These are phyloP conservation scores for Leishmania turanica DNA, from an alignment of 208 protist species.

Conservation along the genomic window DNA sequence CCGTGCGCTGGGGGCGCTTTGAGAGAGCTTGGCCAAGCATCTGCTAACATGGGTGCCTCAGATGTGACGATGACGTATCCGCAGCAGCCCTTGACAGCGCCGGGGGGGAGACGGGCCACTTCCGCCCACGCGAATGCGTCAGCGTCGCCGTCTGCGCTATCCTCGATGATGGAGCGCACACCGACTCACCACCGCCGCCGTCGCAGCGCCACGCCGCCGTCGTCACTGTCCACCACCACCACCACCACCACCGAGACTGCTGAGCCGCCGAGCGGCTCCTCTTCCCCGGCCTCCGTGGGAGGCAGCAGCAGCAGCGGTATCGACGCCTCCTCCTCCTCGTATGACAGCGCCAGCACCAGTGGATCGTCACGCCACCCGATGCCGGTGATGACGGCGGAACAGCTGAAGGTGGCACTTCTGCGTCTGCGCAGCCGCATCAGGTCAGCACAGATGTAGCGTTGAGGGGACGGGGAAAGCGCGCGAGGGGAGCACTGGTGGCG, in stretches of 20 bases:
- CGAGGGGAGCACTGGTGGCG: not conserved
- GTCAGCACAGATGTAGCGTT: conserved; percentile 16
- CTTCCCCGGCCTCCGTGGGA: conserved; percentile 10
- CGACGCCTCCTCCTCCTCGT: not conserved
- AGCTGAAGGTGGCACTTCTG: conserved; percentile 66
- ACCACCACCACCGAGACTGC: not conserved
- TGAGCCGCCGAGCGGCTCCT: conserved; percentile 14
- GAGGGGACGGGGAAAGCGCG: not conserved
- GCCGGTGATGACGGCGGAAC: conserved; percentile 73
- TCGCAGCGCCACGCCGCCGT: not conserved
- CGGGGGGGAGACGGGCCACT: not conserved
- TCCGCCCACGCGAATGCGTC: not conserved
- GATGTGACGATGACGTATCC: not conserved
- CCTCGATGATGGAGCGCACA: not conserved
- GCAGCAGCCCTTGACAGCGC: not conserved
- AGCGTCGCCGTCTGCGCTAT: not conserved
- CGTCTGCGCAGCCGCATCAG: conserved; percentile 61
- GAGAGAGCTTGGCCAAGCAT: not conserved
- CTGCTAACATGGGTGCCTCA: not conserved
- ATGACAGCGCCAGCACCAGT: not conserved
- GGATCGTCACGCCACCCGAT: conserved; percentile 9
- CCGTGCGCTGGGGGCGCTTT: not conserved
- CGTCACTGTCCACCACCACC: not conserved
- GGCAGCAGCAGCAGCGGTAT: conserved; percentile 13
- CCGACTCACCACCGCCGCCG: not conserved